Conservation (phyloP, 805 yeast species). For the Diddensiella transvaalensis region DNA sequence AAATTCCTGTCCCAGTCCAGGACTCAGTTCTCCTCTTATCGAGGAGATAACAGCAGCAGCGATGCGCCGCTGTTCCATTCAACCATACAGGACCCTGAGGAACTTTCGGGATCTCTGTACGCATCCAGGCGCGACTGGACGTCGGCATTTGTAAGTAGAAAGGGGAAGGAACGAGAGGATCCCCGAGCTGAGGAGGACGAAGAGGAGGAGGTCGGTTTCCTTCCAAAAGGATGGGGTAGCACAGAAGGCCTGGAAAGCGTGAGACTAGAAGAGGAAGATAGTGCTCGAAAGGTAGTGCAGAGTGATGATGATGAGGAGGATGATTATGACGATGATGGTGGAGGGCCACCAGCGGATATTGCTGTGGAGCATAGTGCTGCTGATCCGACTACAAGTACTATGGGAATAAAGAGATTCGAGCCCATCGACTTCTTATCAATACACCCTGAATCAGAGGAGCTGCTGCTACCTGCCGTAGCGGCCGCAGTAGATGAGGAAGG, state of each 20-base stretch:
- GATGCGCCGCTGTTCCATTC: conserved; percentile 31
- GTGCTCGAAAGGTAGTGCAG: not conserved
- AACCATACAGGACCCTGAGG: conserved; percentile 23
- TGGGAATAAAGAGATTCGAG: conserved; percentile 13
- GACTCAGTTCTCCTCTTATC: conserved; percentile 28
- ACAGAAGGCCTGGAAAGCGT: conserved; percentile 10
- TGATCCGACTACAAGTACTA: not conserved
- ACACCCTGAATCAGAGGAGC: not conserved
- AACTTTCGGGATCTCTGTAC: conserved; percentile 15
- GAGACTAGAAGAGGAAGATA: not conserved
- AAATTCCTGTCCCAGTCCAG: conserved; percentile 35
- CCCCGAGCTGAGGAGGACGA: conserved; percentile 15
- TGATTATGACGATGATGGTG: conserved; percentile 11
- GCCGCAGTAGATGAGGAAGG: not conserved
- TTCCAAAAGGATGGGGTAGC: conserved; percentile 7
- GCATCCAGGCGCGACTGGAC: conserved; percentile 16
- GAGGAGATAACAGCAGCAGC: not conserved
- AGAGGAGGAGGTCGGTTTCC: conserved; percentile 10
- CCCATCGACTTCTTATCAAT: conserved; percentile 11
- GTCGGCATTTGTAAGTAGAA: conserved; percentile 9
- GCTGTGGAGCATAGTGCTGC: conserved; percentile 22
- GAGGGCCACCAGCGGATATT: conserved; percentile 32
- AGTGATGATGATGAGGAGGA: conserved; percentile 11
- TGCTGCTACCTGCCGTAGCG: not conserved
- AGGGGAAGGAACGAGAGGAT: conserved; percentile 3